Percentiles rank a stretch among this genome's conserved stretches.
Conservation (phyloP, 345 rosid species). For the Salix viminalis region DNA sequence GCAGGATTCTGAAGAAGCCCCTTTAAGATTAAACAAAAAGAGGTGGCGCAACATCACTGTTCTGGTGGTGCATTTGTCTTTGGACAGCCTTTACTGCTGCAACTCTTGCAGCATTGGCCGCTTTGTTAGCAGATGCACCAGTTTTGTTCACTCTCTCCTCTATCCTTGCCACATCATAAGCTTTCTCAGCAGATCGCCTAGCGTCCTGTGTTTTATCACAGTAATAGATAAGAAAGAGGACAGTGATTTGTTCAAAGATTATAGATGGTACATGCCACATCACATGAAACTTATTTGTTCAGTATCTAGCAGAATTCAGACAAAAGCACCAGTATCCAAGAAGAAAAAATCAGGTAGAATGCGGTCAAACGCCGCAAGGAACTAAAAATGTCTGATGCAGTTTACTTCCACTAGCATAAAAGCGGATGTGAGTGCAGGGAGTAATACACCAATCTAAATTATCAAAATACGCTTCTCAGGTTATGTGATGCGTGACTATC, state of each 20-base stretch:
- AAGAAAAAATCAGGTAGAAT: conserved; percentile 5
- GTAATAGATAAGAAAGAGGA: background rate
- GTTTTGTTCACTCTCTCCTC: conserved; percentile 71
- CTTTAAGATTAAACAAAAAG: conserved; percentile 12
- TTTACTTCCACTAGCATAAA: background rate
- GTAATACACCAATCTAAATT: background rate
- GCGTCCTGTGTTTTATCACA: conserved; percentile 54
- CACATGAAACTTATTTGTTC: background rate
- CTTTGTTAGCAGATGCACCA: conserved; percentile 60
- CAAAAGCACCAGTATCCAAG: background rate
- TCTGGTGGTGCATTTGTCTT: conserved; percentile 39
- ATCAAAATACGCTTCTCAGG: background rate
- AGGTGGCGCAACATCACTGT: conserved; percentile 20
- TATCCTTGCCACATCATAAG: conserved; percentile 41
- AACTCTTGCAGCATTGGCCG: conserved; percentile 86
- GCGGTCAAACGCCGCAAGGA: background rate
- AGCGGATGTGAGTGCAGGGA: background rate
- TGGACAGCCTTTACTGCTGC: conserved; percentile 78
- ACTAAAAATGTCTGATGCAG: background rate
- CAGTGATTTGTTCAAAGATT: background rate
- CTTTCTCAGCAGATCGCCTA: conserved; percentile 55
- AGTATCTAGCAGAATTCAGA: background rate
- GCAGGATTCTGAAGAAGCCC: background rate
- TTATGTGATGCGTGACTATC: background rate
- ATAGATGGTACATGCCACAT: background rate